These are phyloP conservation scores for Aspergillus sp. DNA, from an alignment of 2,329 filamentous ascomycete genomes.

Conservation along the genomic window DNA sequence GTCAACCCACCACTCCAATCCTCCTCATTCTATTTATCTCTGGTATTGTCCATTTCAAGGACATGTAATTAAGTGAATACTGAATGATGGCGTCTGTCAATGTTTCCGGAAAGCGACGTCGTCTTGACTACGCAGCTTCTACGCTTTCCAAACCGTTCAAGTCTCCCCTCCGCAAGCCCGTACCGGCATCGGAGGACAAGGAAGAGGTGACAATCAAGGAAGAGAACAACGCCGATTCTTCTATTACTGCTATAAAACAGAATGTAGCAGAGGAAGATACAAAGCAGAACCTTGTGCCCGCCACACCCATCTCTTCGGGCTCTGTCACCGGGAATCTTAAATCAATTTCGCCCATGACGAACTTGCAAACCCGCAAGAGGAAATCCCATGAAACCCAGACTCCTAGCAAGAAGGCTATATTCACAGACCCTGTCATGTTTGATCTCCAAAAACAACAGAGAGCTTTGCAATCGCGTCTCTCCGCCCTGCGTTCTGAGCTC, in stretches of 20 bases:
- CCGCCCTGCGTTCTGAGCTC: conserved; percentile 36
- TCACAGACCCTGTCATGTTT: conserved; percentile 20
- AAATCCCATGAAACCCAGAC: conserved; percentile 3
- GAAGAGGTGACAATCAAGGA: not conserved
- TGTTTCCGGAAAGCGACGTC: conserved; percentile 56
- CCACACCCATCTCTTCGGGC: not conserved
- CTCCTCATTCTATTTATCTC: too few relatives aligned
- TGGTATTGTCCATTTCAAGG: too few relatives aligned
- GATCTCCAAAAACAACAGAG: conserved; percentile 34
- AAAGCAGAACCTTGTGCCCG: not conserved
- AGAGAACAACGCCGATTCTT: not conserved
- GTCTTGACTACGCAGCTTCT: conserved; percentile 53
- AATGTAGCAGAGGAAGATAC: not conserved
- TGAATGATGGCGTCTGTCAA: conserved; percentile 12
- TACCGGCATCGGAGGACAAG: conserved; percentile 2
- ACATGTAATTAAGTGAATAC: too few relatives aligned
- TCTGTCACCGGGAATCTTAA: too few relatives aligned
- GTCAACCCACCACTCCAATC: too few relatives aligned
- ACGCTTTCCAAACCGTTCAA: conserved; percentile 67
- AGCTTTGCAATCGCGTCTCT: conserved; percentile 26
- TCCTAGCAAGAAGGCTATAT: conserved; percentile 5
- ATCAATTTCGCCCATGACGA: not conserved
- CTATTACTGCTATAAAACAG: not conserved
- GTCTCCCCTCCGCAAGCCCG: conserved; percentile 57
- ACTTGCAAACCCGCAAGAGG: conserved; percentile 3